Evolutionary conservation across 805 yeast genomes (phyloP).

Genomic region (Lachancea mirantina): DNA sequence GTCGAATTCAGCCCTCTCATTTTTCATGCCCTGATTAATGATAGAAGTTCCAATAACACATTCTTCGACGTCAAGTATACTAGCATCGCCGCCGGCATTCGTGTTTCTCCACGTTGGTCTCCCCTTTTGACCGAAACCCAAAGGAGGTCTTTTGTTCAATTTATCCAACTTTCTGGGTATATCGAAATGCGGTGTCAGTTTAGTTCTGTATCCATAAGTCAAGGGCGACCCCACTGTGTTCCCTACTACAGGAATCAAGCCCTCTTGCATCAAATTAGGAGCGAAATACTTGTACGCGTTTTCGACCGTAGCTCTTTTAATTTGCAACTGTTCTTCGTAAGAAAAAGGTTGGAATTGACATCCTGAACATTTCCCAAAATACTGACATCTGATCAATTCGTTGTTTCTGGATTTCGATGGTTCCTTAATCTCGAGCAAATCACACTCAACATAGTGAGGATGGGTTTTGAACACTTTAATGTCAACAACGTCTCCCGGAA

Average conservation of each 20-base stretch:
- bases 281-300: slow-evolving; percentile 81
- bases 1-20: slow-evolving; percentile 56
- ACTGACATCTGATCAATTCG: slow-evolving; percentile 55
- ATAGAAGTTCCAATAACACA: slow-evolving; percentile 83
- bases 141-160: slow-evolving; percentile 47
- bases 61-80: slow-evolving; percentile 85
- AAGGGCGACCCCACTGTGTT: slow-evolving; percentile 71
- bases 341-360: slow-evolving; percentile 83
- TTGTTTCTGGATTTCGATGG: slow-evolving; percentile 45
- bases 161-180: slow-evolving; percentile 49
- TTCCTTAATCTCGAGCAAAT: slow-evolving; percentile 47
- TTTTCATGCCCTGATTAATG: slow-evolving; percentile 62
- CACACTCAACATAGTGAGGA: slow-evolving; percentile 67
- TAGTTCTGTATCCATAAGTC: slow-evolving; percentile 75
- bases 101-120: slow-evolving; percentile 59
- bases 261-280: slow-evolving; percentile 39
- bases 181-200: slow-evolving; percentile 92
- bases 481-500: slow-evolving; percentile 75
- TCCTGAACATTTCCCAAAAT: slow-evolving; percentile 91
- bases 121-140: slow-evolving; percentile 89
- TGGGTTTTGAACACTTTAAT: slow-evolving; percentile 73
- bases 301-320: slow-evolving; percentile 66
- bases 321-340: slow-evolving; percentile 63
- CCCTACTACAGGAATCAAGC: slow-evolving; percentile 51
- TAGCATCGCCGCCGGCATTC: slow-evolving; percentile 48